A percentile compares a stretch with the other conserved stretches of the same genome.
phyloP scores from a whole-genome alignment of 345 rosid genomes.

The Salix brachista region DNA sequence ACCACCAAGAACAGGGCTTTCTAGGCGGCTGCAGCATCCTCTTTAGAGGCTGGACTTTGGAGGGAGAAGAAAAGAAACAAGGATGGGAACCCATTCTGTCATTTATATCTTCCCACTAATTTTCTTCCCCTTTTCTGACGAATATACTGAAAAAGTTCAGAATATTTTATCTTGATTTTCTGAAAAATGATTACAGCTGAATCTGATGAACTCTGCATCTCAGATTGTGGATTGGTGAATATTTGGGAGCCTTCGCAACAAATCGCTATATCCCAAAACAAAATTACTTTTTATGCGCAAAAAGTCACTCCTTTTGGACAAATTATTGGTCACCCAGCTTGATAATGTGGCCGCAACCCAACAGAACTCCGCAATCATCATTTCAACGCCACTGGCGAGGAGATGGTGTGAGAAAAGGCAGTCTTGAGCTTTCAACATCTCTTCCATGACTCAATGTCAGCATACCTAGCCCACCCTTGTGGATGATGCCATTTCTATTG shows the following conservation, averaged over 20 bases:
- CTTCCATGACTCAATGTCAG: neutral
- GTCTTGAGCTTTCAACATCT: neutral
- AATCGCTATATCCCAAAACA: neutral
- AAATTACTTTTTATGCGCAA: neutral
- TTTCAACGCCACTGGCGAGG: neutral
- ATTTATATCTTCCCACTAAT: neutral
- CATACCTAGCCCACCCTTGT: neutral
- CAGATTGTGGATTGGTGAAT: neutral
- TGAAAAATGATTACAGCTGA: neutral
- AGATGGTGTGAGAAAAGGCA: neutral
- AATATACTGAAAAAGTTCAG: neutral
- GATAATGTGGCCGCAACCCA: neutral
- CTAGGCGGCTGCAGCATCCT: neutral
- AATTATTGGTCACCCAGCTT: neutral
- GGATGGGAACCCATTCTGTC: neutral
- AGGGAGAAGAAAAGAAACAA: neutral
- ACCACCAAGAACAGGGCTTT: neutral
- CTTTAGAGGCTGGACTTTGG: neutral
- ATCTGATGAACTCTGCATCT: neutral
- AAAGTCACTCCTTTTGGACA: neutral
- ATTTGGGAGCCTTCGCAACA: neutral
- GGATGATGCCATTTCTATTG: neutral
- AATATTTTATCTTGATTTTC: neutral
- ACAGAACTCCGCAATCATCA: neutral
- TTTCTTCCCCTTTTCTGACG: neutral